Evolutionary conservation across 1,139 yeast species (phyloP).

Genomic region (Pichia norvegensis): DNA sequence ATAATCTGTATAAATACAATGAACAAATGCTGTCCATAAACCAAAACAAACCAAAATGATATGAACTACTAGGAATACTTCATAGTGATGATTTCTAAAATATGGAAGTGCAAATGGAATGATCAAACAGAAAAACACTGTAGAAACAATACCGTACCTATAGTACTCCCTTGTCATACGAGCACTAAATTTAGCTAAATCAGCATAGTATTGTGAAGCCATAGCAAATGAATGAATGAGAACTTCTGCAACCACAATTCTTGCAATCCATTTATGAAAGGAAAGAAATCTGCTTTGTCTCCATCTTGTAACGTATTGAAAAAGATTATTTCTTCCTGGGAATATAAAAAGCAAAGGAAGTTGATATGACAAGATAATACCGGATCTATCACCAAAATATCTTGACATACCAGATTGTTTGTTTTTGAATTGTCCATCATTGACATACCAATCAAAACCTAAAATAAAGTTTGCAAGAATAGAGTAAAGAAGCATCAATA

Average conservation of each 20-base stretch:
- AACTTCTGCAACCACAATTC: slow-evolving; percentile 35
- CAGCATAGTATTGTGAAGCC: slow-evolving; percentile 32
- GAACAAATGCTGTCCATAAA: slow-evolving; percentile 54
- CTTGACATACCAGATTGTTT: slow-evolving; percentile 41
- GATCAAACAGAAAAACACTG: slow-evolving; percentile 35
- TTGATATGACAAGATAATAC: slow-evolving; percentile 44
- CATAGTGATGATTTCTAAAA: slow-evolving; percentile 56
- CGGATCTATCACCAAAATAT: slow-evolving; percentile 54
- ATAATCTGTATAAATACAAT: slow-evolving; percentile 40
- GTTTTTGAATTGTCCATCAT: slow-evolving; percentile 33
- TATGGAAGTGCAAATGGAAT: slow-evolving; percentile 40
- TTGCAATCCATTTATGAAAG: slow-evolving; percentile 61
- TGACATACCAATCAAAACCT: slow-evolving; percentile 38
- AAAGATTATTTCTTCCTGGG: slow-evolving; percentile 62
- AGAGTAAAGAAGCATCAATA: slow-evolving; percentile 40
- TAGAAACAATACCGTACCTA: slow-evolving; percentile 50
- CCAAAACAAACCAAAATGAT: slow-evolving; percentile 49
- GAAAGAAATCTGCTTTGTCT: slow-evolving; percentile 50
- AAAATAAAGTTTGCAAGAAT: slow-evolving; percentile 22
- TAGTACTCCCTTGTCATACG: slow-evolving; percentile 37
- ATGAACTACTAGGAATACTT: slow-evolving; percentile 53
- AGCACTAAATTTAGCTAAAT: neutral
- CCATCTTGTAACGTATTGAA: slow-evolving; percentile 63
- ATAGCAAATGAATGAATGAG: slow-evolving; percentile 48
- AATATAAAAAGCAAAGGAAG: slow-evolving; percentile 50